Evolutionary conservation across 129 eudicot species (phyloP).

Genomic region (Chrysanthemum lavandulifolium): DNA sequence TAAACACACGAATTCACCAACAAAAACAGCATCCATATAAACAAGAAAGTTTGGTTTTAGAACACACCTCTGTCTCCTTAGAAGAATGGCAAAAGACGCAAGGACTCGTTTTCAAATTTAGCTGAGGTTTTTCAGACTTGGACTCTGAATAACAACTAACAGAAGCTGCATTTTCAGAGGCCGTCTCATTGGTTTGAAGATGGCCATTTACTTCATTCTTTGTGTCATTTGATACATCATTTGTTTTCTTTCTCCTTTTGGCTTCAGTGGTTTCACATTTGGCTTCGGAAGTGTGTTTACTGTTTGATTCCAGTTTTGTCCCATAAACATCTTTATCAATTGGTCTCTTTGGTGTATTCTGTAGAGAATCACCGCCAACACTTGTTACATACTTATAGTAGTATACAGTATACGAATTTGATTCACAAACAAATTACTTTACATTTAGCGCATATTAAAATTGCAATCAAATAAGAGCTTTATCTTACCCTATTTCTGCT

Average conservation of each 20-base stretch:
- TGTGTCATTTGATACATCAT: conserved; percentile 18
- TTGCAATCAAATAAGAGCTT: background rate
- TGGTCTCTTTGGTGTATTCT: conserved; percentile 40
- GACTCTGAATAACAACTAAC: conserved; percentile 3
- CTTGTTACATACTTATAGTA: conserved; percentile 1
- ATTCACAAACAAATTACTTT: background rate
- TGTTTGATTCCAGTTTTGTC: conserved; percentile 7
- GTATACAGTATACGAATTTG: background rate
- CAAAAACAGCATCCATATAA: background rate
- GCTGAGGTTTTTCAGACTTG: conserved; percentile 15
- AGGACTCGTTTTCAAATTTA: conserved; percentile 17
- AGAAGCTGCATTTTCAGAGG: conserved; percentile 18
- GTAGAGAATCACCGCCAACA: conserved; percentile 21
- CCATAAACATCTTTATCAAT: conserved; percentile 14
- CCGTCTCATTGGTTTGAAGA: conserved; percentile 16
- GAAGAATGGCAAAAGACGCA: conserved; percentile 85
- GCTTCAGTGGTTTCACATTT: conserved; percentile 31
- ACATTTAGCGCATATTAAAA: background rate
- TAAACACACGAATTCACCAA: background rate
- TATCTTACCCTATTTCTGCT: conserved; percentile 40
- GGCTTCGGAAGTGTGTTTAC: conserved; percentile 5
- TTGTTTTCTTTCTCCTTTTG: conserved; percentile 61
- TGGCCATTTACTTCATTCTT: conserved; percentile 11
- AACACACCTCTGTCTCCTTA: conserved; percentile 55
- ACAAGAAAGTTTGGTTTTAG: background rate